phyloP scores from a whole-genome alignment of 805 yeast species.

The Isabelozyma heimii region DNA sequence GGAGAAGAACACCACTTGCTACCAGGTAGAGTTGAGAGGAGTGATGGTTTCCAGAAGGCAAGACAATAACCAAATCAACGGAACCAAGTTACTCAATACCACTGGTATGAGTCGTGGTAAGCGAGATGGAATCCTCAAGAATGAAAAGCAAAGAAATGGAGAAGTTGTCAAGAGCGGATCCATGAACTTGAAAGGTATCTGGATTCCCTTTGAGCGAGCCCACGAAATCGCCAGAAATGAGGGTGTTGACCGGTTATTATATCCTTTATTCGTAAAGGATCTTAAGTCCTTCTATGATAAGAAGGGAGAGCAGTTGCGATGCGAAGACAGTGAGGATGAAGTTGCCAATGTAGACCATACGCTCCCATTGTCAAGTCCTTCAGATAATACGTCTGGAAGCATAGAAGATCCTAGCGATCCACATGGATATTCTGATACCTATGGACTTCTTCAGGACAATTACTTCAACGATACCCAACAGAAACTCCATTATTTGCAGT shows the following conservation, averaged over 20 bases:
- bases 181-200: slow-evolving; percentile 40
- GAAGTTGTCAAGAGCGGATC: slow-evolving; percentile 34
- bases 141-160: slow-evolving; percentile 23
- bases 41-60: slow-evolving; percentile 34
- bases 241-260: slow-evolving; percentile 30
- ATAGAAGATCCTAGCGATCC: background rate
- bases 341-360: background rate
- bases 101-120: slow-evolving; percentile 40
- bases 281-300: slow-evolving; percentile 22
- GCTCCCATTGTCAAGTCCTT: background rate
- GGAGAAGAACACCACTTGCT: slow-evolving; percentile 34
- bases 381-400: background rate
- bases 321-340: slow-evolving; percentile 3
- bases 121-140: slow-evolving; percentile 37
- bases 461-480: background rate
- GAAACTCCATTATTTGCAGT: background rate
- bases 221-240: slow-evolving; percentile 39
- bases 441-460: background rate
- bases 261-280: slow-evolving; percentile 33
- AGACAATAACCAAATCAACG: slow-evolving; percentile 34
- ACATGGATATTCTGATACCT: background rate
- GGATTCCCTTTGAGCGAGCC: slow-evolving; percentile 41
- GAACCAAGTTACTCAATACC: slow-evolving; percentile 37
- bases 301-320: slow-evolving; percentile 21
- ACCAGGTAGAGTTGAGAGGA: slow-evolving; percentile 34